These are phyloP conservation scores for Zychaea mexicana DNA, from an alignment of 371 early-diverging fungal species.

Conservation along the genomic window DNA sequence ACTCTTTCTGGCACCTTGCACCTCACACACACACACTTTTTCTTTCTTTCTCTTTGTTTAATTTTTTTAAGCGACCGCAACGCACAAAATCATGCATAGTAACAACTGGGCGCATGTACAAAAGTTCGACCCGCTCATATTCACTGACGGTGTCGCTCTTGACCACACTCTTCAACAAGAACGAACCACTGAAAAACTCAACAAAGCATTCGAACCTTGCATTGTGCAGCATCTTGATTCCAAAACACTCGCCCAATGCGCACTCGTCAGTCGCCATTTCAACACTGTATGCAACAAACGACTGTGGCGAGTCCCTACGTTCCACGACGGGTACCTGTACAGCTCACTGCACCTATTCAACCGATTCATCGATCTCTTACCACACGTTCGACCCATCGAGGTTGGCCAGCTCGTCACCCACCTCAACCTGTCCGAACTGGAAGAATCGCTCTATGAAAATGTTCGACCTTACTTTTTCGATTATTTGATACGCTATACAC, in stretches of 20 bases:
- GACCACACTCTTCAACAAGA: background rate
- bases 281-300: background rate
- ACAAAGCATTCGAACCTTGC: constrained; percentile 1
- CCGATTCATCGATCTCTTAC: constrained; percentile 23
- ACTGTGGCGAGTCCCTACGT: constrained; percentile 19
- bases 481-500: constrained; percentile 13
- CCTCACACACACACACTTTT: no score
- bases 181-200: background rate
- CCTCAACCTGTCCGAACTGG: constrained; percentile 25
- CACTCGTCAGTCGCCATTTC: constrained; percentile 8
- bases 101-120: background rate
- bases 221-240: constrained; percentile 6
- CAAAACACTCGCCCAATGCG: background rate
- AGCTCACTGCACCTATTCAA: constrained; percentile 27
- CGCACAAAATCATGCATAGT: background rate
- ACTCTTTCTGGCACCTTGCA: no score
- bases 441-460: constrained; percentile 34
- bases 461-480: constrained; percentile 31
- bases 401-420: constrained; percentile 7
- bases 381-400: constrained; percentile 8
- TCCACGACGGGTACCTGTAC: constrained; percentile 18
- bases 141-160: background rate
- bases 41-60: background rate
- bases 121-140: constrained; percentile 13
- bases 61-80: background rate